Conservation (phyloP, 2,329 filamentous ascomycete genomes). For the Colletotrichum neosansevieriae region DNA sequence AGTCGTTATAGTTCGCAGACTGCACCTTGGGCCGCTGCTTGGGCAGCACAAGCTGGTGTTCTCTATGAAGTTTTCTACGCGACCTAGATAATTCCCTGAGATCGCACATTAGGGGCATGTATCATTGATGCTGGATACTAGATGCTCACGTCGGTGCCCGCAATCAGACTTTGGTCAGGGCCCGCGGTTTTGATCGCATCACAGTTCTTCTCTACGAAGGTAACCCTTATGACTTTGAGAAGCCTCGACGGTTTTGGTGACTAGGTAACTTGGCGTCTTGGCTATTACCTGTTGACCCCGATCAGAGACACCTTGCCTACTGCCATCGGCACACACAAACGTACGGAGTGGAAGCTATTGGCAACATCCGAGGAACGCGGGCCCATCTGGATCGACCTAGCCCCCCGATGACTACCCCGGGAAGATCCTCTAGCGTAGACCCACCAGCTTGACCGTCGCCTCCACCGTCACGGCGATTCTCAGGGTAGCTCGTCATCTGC, state of each 20-base stretch:
- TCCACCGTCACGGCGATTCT: neutral
- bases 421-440: conserved; percentile 4
- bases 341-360: neutral
- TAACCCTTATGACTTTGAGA: neutral
- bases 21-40: neutral
- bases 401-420: conserved; percentile 9
- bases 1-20: neutral
- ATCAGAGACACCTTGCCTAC: neutral
- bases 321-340: neutral
- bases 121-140: neutral
- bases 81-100: too few relatives aligned
- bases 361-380: neutral
- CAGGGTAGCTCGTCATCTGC: conserved; percentile 9
- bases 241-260: conserved; percentile 4
- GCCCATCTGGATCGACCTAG: conserved; percentile 10
- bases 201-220: neutral
- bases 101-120: neutral
- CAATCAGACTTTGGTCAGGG: neutral
- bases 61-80: too few relatives aligned
- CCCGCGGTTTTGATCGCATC: neutral
- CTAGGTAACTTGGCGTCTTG: neutral
- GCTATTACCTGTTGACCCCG: neutral
- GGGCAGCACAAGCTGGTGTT: too few relatives aligned
- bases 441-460: neutral
- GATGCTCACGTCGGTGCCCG: neutral